Percentiles rank a stretch among this genome's conserved stretches.
These are phyloP conservation scores for Nakaseomyces bracarensis DNA, from an alignment of 1,139 yeast species.

Conservation along the genomic window DNA sequence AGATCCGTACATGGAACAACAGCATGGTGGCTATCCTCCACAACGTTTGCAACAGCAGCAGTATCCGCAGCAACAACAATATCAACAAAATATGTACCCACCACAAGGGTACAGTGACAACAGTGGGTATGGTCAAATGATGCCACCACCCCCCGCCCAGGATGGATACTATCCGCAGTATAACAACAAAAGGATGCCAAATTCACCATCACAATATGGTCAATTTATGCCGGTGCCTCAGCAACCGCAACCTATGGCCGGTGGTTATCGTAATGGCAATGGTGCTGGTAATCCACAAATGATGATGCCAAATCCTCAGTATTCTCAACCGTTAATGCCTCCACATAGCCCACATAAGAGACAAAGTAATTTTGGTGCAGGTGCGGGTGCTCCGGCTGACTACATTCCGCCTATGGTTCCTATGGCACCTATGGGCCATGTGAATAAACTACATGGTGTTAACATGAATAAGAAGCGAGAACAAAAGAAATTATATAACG, in stretches of 20 bases:
- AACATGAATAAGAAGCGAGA: slow-evolving; percentile 24
- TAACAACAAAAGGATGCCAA: neutral
- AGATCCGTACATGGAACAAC: neutral
- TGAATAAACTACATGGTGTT: slow-evolving; percentile 27
- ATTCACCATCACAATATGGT: slow-evolving; percentile 4
- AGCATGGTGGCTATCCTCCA: neutral
- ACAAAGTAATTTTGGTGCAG: neutral
- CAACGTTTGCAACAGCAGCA: neutral
- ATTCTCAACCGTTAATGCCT: neutral
- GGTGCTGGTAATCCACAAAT: neutral
- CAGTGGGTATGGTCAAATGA: slow-evolving; percentile 3
- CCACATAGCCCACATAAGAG: slow-evolving; percentile 5
- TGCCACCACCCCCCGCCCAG: slow-evolving; percentile 1
- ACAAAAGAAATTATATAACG: slow-evolving; percentile 26
- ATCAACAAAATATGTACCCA: neutral
- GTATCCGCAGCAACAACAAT: slow-evolving; percentile 5
- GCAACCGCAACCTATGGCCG: neutral
- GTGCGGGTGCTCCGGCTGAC: neutral
- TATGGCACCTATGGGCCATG: slow-evolving; percentile 10
- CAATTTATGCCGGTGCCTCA: slow-evolving; percentile 4
- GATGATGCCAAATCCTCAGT: slow-evolving; percentile 3
- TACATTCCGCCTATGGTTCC: slow-evolving; percentile 11
- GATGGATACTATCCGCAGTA: slow-evolving; percentile 3
- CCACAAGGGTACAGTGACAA: neutral
- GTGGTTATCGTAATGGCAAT: neutral